A percentile compares a stretch with the other conserved stretches of the same genome.
These are phyloP conservation scores for Hyphochytrium catenoides DNA, from an alignment of 352 stramenopile species.

Conservation along the genomic window DNA sequence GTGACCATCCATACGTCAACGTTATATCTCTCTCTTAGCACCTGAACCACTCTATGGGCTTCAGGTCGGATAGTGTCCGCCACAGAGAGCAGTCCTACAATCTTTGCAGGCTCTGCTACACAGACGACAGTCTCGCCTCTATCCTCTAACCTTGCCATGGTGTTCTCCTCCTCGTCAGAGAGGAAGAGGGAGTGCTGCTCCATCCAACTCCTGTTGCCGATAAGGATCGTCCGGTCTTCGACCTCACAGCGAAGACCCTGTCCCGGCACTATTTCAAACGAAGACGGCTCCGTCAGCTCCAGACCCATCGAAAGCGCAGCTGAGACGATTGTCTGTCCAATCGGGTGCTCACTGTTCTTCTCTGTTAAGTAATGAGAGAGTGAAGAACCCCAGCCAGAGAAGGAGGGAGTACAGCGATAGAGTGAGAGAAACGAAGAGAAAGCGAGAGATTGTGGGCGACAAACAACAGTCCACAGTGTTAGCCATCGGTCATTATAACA, in stretches of 20 bases:
- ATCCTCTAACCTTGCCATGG: constrained; percentile 54
- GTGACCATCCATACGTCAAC: constrained; percentile 63
- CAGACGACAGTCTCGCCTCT: constrained; percentile 59
- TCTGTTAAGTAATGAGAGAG: too few species aligned
- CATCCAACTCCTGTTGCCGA: constrained; percentile 49
- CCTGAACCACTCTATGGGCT: constrained; percentile 31
- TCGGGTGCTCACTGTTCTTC: constrained; percentile 52
- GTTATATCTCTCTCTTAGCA: constrained; percentile 37
- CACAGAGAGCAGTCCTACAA: constrained; percentile 42
- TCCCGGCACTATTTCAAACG: constrained; percentile 43
- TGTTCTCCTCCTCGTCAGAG: constrained; percentile 21
- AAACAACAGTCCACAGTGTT: too few species aligned
- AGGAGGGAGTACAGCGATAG: too few species aligned
- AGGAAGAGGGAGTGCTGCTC: constrained; percentile 46
- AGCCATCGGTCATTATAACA: too few species aligned
- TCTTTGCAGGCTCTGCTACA: constrained; percentile 31
- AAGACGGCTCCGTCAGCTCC: constrained; percentile 27
- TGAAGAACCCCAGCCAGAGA: too few species aligned
- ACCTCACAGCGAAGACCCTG: constrained; percentile 25
- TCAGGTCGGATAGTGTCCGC: constrained; percentile 43
- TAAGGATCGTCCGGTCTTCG: constrained; percentile 17
- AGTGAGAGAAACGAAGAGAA: too few species aligned
- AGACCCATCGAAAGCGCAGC: constrained; percentile 41
- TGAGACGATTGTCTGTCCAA: constrained; percentile 52
- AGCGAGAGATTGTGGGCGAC: too few species aligned